Conservation (phyloP, 2,329 filamentous ascomycete genomes). For the Epichloe bromicola region DNA sequence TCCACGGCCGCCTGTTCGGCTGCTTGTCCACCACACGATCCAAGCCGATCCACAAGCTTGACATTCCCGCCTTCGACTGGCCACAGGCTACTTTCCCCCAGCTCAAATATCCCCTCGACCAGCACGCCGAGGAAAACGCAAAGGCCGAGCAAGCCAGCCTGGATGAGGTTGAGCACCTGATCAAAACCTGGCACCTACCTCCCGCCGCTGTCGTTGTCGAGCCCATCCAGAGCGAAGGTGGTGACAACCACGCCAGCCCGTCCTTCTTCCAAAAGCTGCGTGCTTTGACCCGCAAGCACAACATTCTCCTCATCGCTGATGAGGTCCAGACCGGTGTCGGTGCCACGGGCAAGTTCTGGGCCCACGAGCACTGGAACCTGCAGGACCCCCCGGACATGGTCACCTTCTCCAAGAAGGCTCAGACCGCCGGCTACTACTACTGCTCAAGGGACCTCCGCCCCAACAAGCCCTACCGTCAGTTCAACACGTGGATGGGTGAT, state of each 20-base stretch:
- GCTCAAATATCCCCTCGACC: constrained; percentile 76
- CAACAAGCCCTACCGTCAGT: constrained; percentile 90
- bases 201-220: constrained; percentile 76
- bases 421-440: constrained; percentile 88
- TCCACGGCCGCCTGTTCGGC: constrained; percentile 85
- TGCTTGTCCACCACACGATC: constrained; percentile 78
- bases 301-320: constrained; percentile 78
- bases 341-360: constrained; percentile 91
- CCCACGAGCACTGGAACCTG: constrained; percentile 88
- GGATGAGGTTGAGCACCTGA: constrained; percentile 69
- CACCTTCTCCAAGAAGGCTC: constrained; percentile 90
- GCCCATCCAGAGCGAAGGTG: constrained; percentile 86
- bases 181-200: constrained; percentile 65
- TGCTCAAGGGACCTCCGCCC: constrained; percentile 67
- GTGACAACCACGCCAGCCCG: constrained; percentile 85
- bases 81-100: constrained; percentile 71
- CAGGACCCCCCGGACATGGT: constrained; percentile 81
- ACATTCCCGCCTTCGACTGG: constrained; percentile 93
- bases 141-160: constrained; percentile 69
- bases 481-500: constrained; percentile 97
- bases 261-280: constrained; percentile 78
- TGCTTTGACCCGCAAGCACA: constrained; percentile 62
- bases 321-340: constrained; percentile 91
- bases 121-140: constrained; percentile 70
- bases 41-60: constrained; percentile 89